Evolutionary conservation across 1,139 yeast species (phyloP), one percentile per base, ranked within the genome.

Genomic region (Kluyveromyces sp.): DNA sequence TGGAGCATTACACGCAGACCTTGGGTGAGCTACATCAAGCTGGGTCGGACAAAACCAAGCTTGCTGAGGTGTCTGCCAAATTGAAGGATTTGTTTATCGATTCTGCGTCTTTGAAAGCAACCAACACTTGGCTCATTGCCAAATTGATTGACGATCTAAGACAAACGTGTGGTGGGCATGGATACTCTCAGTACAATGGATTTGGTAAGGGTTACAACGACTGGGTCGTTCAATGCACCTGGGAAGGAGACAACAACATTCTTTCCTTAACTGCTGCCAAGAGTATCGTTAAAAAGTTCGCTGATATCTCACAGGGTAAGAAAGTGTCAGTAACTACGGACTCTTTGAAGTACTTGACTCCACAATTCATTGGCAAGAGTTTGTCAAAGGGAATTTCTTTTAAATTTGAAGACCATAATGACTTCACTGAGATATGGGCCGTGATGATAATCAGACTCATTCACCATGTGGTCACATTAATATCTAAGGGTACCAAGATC

Each of bases 101-200:
- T 49, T 84, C 95, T 33, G 96, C 95, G 34, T 83, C 95, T 39
- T 74, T 87, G 63, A 88, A 88, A 66, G 88, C 96, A 2, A 82
- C 94, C 40, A 78, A 82, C 55, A 88, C 96, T 33, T 88, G 96
- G 96, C 73, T 80, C 40, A 77, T 86, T 36, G 80, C 88, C 41
- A 77, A 75, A 46, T 70, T 83, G 54, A 88, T 88, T 59, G 95
- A 86, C 60, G 88, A 88, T 68, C 75, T 88, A 51, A 78, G 96
- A 67, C 96, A 88, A 69, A 77, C 95, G n/a, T 88, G 96, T 68
- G 96, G 96, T 66, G 96, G 96, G 41, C 96, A 87, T 61, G 96
- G 96, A 37, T 88, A 88, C 67, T 85, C 94, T 20, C 78, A 89
- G 16, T 88, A 88, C 69, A 78, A 85, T 53, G 95, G 92, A 3